Percentiles rank a stretch among this genome's conserved stretches.
Conservation (phyloP, 768 basidiomycete species). For the Thelephora ganbajun region DNA sequence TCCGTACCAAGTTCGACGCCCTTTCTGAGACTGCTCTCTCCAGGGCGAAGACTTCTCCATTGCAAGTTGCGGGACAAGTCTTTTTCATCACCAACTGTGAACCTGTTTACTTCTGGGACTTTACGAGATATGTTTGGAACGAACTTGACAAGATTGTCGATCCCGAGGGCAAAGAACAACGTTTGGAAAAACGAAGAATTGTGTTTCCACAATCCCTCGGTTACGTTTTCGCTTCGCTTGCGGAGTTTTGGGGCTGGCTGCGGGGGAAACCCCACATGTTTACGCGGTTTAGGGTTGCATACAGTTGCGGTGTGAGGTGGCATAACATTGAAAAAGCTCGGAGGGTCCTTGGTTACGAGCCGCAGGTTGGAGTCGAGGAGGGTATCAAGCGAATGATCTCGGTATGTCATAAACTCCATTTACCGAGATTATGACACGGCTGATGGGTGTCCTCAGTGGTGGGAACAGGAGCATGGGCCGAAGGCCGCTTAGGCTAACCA, state of each 20-base stretch:
- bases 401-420: slow-evolving; percentile 26
- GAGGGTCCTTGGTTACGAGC: slow-evolving; percentile 86
- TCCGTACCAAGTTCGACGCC: slow-evolving; percentile 74
- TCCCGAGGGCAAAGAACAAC: slow-evolving; percentile 22
- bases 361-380: slow-evolving; percentile 77
- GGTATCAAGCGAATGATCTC: slow-evolving; percentile 70
- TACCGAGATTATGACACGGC: background rate
- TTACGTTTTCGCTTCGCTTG: slow-evolving; percentile 50
- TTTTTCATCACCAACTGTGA: slow-evolving; percentile 98
- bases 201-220: slow-evolving; percentile 53
- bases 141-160: slow-evolving; percentile 32
- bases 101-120: slow-evolving; percentile 94
- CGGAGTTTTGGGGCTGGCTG: slow-evolving; percentile 64
- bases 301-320: slow-evolving; percentile 66
- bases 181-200: slow-evolving; percentile 24
- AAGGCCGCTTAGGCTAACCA: background rate
- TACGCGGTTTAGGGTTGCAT: slow-evolving; percentile 74
- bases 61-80: slow-evolving; percentile 81
- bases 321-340: slow-evolving; percentile 93
- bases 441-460: slow-evolving; percentile 5
- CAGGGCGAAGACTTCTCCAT: slow-evolving; percentile 35
- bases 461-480: slow-evolving; percentile 7
- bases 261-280: slow-evolving; percentile 73
- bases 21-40: slow-evolving; percentile 47
- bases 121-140: slow-evolving; percentile 69